A percentile compares a stretch with the other conserved stretches of the same genome.
These are phyloP conservation scores for Scalesia atractyloides DNA, from an alignment of 129 eudicot genomes.

Conservation along the genomic window DNA sequence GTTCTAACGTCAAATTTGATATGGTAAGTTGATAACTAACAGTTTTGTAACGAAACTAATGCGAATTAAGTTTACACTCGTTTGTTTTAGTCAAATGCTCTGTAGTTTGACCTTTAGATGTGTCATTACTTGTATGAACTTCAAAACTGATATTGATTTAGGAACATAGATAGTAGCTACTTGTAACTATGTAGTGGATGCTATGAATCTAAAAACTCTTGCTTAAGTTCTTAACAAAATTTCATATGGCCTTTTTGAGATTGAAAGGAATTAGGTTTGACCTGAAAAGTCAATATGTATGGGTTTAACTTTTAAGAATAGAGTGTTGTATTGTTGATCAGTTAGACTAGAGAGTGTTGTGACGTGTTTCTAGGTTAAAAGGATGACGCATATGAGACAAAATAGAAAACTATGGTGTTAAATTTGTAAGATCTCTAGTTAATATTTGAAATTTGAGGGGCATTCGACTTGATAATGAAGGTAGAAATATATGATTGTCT, in stretches of 20 bases:
- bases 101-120: not conserved
- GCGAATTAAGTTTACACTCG: not conserved
- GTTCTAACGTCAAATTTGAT: slow-evolving; percentile 2
- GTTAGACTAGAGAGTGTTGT: not conserved
- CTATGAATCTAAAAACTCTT: not conserved
- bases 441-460: not conserved
- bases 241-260: not conserved
- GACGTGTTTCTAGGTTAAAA: slow-evolving; percentile 8
- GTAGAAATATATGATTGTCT: not conserved
- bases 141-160: not conserved
- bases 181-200: not conserved
- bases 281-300: slow-evolving; percentile 5
- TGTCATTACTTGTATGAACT: not conserved
- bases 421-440: not conserved
- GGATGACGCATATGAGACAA: not conserved
- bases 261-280: not conserved
- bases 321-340: not conserved
- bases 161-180: not conserved
- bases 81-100: slow-evolving; percentile 5
- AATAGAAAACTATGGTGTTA: not conserved
- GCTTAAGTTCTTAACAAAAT: not conserved
- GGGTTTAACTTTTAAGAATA: not conserved
- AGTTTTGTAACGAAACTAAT: not conserved
- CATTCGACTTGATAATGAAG: not conserved
- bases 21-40: not conserved